A percentile compares a stretch with the other conserved stretches of the same genome.
Conservation (phyloP, 2,329 filamentous ascomycete genomes). For the Zasmidium angulare region DNA sequence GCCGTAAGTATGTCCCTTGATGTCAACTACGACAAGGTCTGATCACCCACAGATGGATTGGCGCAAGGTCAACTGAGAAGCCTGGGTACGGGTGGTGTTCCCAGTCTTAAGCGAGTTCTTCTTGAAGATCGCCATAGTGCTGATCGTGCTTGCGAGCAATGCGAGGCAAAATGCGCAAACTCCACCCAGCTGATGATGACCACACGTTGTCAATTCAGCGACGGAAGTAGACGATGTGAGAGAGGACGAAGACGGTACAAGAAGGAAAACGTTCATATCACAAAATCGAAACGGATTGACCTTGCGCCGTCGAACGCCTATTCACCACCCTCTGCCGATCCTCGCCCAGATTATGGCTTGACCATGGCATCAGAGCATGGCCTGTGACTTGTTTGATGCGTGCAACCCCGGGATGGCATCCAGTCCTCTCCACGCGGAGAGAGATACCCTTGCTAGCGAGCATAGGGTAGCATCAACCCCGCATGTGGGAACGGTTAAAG, state of each 20-base stretch:
- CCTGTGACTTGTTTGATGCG: neutral
- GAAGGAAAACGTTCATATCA: neutral
- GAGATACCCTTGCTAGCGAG: neutral
- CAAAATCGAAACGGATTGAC: neutral
- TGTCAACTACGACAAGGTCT: neutral
- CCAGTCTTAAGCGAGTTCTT: conserved; percentile 17
- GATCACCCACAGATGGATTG: conserved; percentile 18
- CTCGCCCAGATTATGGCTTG: neutral
- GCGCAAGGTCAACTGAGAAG: conserved; percentile 22
- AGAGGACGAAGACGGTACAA: neutral
- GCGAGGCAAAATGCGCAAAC: too few relatives aligned
- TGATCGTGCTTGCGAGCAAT: too few relatives aligned
- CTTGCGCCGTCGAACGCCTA: neutral
- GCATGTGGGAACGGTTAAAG: neutral
- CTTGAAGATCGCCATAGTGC: conserved; percentile 21
- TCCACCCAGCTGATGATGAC: too few relatives aligned
- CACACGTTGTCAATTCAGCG: too few relatives aligned
- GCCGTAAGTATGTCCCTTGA: neutral
- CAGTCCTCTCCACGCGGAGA: conserved; percentile 2
- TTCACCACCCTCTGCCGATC: neutral
- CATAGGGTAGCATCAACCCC: neutral
- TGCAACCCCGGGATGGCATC: neutral
- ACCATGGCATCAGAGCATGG: neutral
- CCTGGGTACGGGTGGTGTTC: conserved; percentile 18
- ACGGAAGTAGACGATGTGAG: neutral